Conservation (phyloP, 768 basidiomycete species). For the Dendrothele bispora region DNA sequence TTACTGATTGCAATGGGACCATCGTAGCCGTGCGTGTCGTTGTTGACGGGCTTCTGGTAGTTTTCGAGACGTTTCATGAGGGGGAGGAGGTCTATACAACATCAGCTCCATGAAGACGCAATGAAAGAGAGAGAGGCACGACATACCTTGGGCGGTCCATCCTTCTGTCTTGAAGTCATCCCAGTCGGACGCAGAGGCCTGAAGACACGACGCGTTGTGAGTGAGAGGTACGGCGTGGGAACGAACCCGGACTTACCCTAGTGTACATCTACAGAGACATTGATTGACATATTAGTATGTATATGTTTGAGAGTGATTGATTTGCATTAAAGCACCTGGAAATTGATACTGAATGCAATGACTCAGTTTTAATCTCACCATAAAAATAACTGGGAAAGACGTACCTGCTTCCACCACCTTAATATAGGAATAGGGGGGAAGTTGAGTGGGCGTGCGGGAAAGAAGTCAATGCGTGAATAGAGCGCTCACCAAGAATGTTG, state of each 20-base stretch:
- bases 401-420: slow-evolving; percentile 58
- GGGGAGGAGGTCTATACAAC: slow-evolving; percentile 56
- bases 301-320: not conserved
- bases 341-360: slow-evolving; percentile 57
- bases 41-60: slow-evolving; percentile 73
- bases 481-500: slow-evolving; percentile 54
- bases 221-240: too few species aligned
- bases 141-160: slow-evolving; percentile 61
- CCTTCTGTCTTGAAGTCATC: slow-evolving; percentile 75
- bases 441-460: not conserved
- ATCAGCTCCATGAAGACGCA: slow-evolving; percentile 1
- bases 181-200: slow-evolving; percentile 74
- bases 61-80: slow-evolving; percentile 78
- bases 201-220: too few species aligned
- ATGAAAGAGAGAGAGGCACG: not conserved
- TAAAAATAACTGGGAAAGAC: slow-evolving; percentile 3
- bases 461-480: not conserved
- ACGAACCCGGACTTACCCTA: slow-evolving; percentile 43
- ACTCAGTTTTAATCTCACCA: not conserved
- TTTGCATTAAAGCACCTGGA: slow-evolving; percentile 54
- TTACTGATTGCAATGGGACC: slow-evolving; percentile 77
- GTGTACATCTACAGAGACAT: slow-evolving; percentile 60
- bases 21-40: slow-evolving; percentile 66
- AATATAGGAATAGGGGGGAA: not conserved
- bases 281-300: not conserved